A percentile compares a stretch with the other conserved stretches of the same genome.
Evolutionary conservation across 1,284 basidiomycete species (phyloP).

Genomic region (Fomitopsis betulina): DNA sequence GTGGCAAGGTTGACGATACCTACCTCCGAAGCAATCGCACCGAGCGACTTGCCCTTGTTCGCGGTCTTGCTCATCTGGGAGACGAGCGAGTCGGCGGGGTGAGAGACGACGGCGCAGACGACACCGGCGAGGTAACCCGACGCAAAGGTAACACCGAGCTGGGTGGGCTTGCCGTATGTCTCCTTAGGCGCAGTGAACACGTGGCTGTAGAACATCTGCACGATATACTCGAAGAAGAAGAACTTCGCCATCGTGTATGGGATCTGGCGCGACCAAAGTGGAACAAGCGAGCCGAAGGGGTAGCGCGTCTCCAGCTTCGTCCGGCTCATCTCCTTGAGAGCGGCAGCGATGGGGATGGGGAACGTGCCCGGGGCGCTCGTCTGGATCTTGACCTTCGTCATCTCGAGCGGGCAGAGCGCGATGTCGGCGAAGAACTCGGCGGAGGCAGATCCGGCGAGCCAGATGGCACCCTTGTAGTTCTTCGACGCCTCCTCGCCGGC

Average conservation of each 20-base stretch:
- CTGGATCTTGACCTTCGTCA: constrained; percentile 86
- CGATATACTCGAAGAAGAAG: constrained; percentile 82
- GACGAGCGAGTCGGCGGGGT: constrained; percentile 77
- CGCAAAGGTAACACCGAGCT: constrained; percentile 76
- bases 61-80: constrained; percentile 73
- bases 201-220: constrained; percentile 70
- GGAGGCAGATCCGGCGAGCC: constrained; percentile 90
- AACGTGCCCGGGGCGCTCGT: constrained; percentile 70
- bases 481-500: constrained; percentile 81
- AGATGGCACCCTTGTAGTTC: constrained; percentile 91
- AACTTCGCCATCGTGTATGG: constrained; percentile 89
- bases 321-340: constrained; percentile 61
- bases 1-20: constrained; percentile 60
- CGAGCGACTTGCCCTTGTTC: constrained; percentile 73
- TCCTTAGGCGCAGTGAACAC: constrained; percentile 74
- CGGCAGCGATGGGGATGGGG: constrained; percentile 67
- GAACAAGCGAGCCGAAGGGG: constrained; percentile 77
- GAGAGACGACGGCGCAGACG: constrained; percentile 78
- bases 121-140: constrained; percentile 83
- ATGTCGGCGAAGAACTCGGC: constrained; percentile 96
- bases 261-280: constrained; percentile 84
- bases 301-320: constrained; percentile 66
- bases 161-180: constrained; percentile 63
- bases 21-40: constrained; percentile 64
- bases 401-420: constrained; percentile 77